These are phyloP conservation scores for Phytophthora palmivora DNA, from an alignment of 352 stramenopile genomes.

Conservation along the genomic window DNA sequence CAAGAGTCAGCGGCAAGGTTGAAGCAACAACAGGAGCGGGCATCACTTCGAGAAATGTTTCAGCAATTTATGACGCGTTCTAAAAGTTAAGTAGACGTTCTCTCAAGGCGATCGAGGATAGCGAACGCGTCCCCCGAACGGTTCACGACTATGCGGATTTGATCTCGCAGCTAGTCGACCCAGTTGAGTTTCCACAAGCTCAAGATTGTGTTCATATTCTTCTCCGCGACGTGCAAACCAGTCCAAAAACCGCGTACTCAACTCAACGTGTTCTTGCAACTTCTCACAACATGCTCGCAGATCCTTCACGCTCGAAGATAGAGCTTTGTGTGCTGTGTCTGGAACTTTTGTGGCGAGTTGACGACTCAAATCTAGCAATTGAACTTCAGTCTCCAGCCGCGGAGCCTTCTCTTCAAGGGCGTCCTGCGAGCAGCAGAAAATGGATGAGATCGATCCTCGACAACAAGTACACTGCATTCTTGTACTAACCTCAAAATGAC, in stretches of 20 bases:
- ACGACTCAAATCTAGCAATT: slow-evolving; percentile 20
- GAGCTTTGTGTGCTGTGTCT: slow-evolving; percentile 18
- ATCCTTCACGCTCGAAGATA: slow-evolving; percentile 20
- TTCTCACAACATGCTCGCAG: slow-evolving; percentile 30
- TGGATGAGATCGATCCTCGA: neutral
- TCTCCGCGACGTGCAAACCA: slow-evolving; percentile 79
- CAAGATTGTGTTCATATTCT: slow-evolving; percentile 77
- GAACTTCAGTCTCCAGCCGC: slow-evolving; percentile 22
- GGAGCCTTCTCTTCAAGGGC: slow-evolving; percentile 29
- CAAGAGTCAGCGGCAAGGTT: slow-evolving; percentile 15
- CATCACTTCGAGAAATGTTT: slow-evolving; percentile 32
- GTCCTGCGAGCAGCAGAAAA: slow-evolving; percentile 16
- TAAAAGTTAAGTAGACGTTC: slow-evolving; percentile 1
- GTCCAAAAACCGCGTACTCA: slow-evolving; percentile 73
- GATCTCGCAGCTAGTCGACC: slow-evolving; percentile 50
- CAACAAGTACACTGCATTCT: neutral
- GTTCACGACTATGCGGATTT: slow-evolving; percentile 47
- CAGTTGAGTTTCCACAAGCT: slow-evolving; percentile 71
- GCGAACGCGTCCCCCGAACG: slow-evolving; percentile 55
- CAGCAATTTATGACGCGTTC: slow-evolving; percentile 32
- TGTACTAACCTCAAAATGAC: slow-evolving; percentile 36
- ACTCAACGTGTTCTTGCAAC: slow-evolving; percentile 50
- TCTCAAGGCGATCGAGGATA: slow-evolving; percentile 38
- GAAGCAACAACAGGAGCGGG: slow-evolving; percentile 28
- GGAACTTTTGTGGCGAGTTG: slow-evolving; percentile 32